Evolutionary conservation across 176 grass and related monocot species (phyloP).

Genomic region (Tuctoria greenei): DNA sequence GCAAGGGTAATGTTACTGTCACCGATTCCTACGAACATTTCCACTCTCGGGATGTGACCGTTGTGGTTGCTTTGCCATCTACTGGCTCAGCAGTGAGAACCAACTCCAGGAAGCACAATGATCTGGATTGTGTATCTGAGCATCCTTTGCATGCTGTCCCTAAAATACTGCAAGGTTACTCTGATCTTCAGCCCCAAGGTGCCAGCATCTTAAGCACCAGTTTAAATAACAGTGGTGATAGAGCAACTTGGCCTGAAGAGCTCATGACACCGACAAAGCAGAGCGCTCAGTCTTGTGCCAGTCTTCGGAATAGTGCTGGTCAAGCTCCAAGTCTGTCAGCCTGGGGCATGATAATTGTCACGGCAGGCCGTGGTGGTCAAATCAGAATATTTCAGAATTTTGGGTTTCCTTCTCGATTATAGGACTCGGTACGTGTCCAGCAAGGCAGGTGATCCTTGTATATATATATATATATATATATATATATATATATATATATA

Average conservation of each 20-base stretch:
- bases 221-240: conserved; percentile 53
- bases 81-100: conserved; percentile 21
- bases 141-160: neutral
- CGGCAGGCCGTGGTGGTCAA: conserved; percentile 71
- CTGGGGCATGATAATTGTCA: conserved; percentile 82
- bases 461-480: no score
- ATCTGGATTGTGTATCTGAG: conserved; percentile 33
- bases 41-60: conserved; percentile 77
- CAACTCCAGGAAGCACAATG: conserved; percentile 43
- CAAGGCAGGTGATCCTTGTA: conserved; percentile 41
- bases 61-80: conserved; percentile 62
- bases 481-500: no score
- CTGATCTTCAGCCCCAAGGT: conserved; percentile 41
- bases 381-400: conserved; percentile 97
- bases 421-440: conserved; percentile 37
- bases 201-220: conserved; percentile 39
- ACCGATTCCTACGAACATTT: conserved; percentile 84
- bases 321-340: conserved; percentile 58
- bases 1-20: conserved; percentile 47
- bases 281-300: conserved; percentile 49
- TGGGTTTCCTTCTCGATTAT: conserved; percentile 82
- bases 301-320: conserved; percentile 37
- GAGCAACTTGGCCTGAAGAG: conserved; percentile 91
- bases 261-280: conserved; percentile 63
- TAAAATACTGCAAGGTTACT: conserved; percentile 30